Percentiles rank a stretch among this genome's conserved stretches.
These are phyloP conservation scores for Kazachstania sp. DNA, from an alignment of 1,139 yeast species.

Conservation along the genomic window DNA sequence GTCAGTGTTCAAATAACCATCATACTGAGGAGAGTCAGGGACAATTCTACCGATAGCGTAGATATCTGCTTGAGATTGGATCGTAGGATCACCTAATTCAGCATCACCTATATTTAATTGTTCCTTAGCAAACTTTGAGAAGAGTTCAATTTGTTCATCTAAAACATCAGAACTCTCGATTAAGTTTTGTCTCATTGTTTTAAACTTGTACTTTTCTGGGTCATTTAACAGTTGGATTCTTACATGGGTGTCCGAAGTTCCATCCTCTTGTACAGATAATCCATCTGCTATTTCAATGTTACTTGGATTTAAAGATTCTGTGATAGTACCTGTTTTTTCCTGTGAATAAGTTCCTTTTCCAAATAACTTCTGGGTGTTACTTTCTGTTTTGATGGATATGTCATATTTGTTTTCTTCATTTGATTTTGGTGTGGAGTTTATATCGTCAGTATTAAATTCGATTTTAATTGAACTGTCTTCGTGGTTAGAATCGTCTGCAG, in stretches of 20 bases:
- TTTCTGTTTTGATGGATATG: constrained; percentile 1
- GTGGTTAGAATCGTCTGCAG: constrained; percentile 11
- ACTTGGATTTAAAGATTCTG: constrained; percentile 58
- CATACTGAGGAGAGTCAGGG: constrained; percentile 65
- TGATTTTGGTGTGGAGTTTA: background rate
- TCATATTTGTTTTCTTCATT: background rate
- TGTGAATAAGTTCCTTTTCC: background rate
- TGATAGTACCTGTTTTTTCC: constrained; percentile 41
- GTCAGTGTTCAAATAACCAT: constrained; percentile 50
- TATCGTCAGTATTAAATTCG: constrained; percentile 2
- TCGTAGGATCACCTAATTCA: constrained; percentile 69
- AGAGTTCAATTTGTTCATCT: constrained; percentile 77
- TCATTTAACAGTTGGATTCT: constrained; percentile 61
- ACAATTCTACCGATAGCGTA: constrained; percentile 82
- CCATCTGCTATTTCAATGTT: constrained; percentile 35
- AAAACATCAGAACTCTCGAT: constrained; percentile 80
- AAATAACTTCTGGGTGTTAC: background rate
- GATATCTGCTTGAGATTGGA: constrained; percentile 66
- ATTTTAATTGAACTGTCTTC: constrained; percentile 3
- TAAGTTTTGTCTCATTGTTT: constrained; percentile 86
- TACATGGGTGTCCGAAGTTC: constrained; percentile 31
- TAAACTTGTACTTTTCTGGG: constrained; percentile 59
- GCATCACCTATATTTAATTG: constrained; percentile 37
- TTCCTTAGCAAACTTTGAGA: constrained; percentile 46
- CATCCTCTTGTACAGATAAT: constrained; percentile 4